Evolutionary conservation across 371 early-diverging fungal species (phyloP), one percentile per base, ranked within the genome.

Genomic region (Lichtheimia ramosa): DNA sequence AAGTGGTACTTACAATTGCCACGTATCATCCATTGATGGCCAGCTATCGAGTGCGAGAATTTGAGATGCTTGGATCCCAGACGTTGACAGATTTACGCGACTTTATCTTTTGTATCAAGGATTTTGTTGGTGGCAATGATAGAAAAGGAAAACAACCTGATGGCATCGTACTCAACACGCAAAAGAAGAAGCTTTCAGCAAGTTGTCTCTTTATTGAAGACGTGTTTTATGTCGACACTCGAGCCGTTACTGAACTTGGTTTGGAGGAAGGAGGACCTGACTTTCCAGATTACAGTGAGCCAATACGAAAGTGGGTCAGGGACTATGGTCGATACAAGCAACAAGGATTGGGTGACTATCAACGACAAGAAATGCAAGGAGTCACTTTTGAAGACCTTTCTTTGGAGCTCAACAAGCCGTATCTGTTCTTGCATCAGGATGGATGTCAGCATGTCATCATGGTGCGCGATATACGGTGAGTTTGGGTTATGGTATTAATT

Each of bases 371-470:
- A 13, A 89, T 89, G 89, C 68, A 79, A 46, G 74, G 78, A 14
- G 68, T 75, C 3, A 58, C 61, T 21, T 83, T 92, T 48, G 68
- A 74, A 42, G 83, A 87, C 42, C 67, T 91, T 6, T 54, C 77
- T 1, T 62, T 92, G 23, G 65, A 81, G 5, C 54, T 90, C 13
- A 74, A 84, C 56, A 73, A 82, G 46, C 88, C 90, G 3, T 90
- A 89, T 58, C 65, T 79, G 6, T 88, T 90, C 53, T 69, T 81
- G 2, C 93, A 92, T 65, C 89, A 89, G 62, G 86, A 87, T 24
- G 70, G 77, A 48, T 93, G 93, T 59, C 86, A 92, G 56, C 92
- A 93, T 59, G 66, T 89, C 46, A 51, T 92, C 21, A 73, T 85
- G 62, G 73, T 93, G 24, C 73, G 75, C 13, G 88, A 88, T 61